These are phyloP conservation scores for Primulina eburnea DNA, from an alignment of 257 asterid species.

Conservation along the genomic window DNA sequence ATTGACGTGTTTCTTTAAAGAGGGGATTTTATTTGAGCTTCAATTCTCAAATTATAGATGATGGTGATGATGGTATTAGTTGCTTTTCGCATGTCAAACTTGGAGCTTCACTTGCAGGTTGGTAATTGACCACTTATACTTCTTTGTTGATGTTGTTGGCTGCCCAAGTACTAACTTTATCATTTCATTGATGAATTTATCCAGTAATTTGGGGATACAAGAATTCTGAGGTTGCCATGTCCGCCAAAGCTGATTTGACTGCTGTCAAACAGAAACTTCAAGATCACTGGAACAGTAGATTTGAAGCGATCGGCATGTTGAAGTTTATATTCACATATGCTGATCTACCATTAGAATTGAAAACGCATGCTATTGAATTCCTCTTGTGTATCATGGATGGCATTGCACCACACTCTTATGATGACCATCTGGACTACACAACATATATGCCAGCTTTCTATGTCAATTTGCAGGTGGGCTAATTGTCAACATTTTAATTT, in stretches of 20 bases:
- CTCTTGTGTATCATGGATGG: slow-evolving; percentile 60
- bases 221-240: slow-evolving; percentile 54
- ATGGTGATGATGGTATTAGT: slow-evolving; percentile 41
- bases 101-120: slow-evolving; percentile 86
- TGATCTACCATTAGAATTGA: slow-evolving; percentile 60
- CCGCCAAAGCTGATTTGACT: slow-evolving; percentile 59
- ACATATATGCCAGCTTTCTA: slow-evolving; percentile 47
- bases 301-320: slow-evolving; percentile 74
- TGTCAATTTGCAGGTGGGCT: slow-evolving; percentile 61
- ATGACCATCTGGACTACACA: slow-evolving; percentile 43
- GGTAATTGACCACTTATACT: slow-evolving; percentile 21
- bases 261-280: slow-evolving; percentile 57
- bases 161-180: slow-evolving; percentile 22
- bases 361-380: slow-evolving; percentile 55
- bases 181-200: slow-evolving; percentile 25
- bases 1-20: slow-evolving; percentile 13
- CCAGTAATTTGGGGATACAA: slow-evolving; percentile 83
- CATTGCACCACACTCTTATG: slow-evolving; percentile 30
- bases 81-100: slow-evolving; percentile 75
- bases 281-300: slow-evolving; percentile 63
- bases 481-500: slow-evolving; percentile 21
- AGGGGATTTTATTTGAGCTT: neutral
- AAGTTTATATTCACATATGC: slow-evolving; percentile 48
- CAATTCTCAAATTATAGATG: slow-evolving; percentile 40
- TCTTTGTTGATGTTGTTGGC: slow-evolving; percentile 21